Conservation (phyloP, 306 rosid genomes). For the Leucaena leucocephala region DNA sequence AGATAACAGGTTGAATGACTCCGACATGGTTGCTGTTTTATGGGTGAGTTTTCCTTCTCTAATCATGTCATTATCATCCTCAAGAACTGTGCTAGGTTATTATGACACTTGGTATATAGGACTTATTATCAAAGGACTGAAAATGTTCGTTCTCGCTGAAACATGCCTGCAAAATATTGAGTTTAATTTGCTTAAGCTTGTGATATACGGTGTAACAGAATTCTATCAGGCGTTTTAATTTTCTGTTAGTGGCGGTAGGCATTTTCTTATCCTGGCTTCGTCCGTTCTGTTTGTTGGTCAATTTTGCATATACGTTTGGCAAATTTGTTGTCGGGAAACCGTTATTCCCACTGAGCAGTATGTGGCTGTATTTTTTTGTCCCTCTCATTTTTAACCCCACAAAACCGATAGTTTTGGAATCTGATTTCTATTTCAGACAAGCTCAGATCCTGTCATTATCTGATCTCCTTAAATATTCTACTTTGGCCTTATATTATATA, state of each 20-base stretch:
- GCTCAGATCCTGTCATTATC: neutral
- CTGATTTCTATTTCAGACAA: neutral
- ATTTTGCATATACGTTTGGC: neutral
- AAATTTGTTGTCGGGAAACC: neutral
- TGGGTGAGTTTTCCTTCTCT: constrained; percentile 60
- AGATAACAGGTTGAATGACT: constrained; percentile 56
- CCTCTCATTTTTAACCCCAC: neutral
- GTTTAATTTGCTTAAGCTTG: too few relatives aligned
- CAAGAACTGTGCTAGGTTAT: neutral
- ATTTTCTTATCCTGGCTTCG: neutral
- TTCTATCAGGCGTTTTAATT: too few relatives aligned
- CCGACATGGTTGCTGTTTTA: constrained; percentile 77
- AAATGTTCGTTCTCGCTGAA: neutral
- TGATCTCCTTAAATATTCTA: neutral
- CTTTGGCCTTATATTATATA: too few relatives aligned
- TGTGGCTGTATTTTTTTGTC: neutral
- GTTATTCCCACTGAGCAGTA: neutral
- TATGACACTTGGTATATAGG: neutral
- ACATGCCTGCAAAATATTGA: neutral
- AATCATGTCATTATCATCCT: too few relatives aligned
- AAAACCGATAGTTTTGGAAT: neutral
- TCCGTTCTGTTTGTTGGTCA: neutral
- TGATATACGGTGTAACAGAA: too few relatives aligned
- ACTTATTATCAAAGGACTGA: too few relatives aligned
- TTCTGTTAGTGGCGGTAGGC: neutral